Conservation (phyloP, 371 early-diverging fungal genomes). For the Mucor plumbeus region DNA sequence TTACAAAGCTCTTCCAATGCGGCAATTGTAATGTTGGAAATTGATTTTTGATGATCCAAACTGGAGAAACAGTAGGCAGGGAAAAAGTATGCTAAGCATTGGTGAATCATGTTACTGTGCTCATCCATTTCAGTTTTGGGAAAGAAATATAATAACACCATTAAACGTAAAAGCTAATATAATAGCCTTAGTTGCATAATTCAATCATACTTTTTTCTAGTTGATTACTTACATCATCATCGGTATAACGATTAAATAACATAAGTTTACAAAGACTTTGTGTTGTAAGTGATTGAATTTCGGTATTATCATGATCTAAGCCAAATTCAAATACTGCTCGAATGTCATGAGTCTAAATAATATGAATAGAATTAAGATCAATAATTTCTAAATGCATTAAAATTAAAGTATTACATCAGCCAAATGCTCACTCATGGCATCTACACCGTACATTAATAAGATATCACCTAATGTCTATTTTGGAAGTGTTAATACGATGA, state of each 20-base stretch:
- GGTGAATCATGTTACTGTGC: conserved; percentile 70
- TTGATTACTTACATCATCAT: conserved; percentile 52
- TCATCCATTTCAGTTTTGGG: conserved; percentile 60
- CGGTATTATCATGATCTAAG: conserved; percentile 54
- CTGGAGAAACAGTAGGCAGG: conserved; percentile 81
- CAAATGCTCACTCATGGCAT: conserved; percentile 40
- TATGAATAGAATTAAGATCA: neutral
- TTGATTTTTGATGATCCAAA: conserved; percentile 63
- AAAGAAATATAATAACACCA: conserved; percentile 82
- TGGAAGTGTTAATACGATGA: conserved; percentile 42
- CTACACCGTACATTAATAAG: conserved; percentile 57
- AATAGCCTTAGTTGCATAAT: neutral
- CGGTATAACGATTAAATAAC: conserved; percentile 57
- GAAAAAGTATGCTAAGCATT: conserved; percentile 86
- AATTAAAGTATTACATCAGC: conserved; percentile 32
- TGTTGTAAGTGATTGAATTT: conserved; percentile 61
- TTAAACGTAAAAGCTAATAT: conserved; percentile 63
- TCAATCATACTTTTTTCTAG: too few species aligned
- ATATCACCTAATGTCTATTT: conserved; percentile 67
- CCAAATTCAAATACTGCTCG: conserved; percentile 50
- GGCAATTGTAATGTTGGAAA: conserved; percentile 47
- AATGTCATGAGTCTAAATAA: conserved; percentile 42
- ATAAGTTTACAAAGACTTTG: conserved; percentile 73
- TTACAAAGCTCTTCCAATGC: conserved; percentile 45
- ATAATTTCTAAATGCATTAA: too few species aligned